Conservation (phyloP, 225 moss, liverwort and hornwort species). For the Rhytidiadelphus loreus region DNA sequence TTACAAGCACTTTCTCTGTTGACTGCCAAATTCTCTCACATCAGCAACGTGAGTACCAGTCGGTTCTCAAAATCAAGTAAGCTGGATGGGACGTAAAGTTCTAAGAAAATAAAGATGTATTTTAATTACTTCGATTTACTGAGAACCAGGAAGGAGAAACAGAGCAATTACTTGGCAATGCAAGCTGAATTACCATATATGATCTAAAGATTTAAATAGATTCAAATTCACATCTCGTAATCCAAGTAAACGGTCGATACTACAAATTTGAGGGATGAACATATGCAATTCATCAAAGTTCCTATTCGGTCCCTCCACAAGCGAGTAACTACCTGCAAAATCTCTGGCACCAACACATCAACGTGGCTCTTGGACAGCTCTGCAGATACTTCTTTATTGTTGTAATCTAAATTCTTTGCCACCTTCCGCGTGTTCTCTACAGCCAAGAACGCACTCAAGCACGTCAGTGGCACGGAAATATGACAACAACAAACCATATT, state of each 20-base stretch:
- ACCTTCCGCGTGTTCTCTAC: constrained; percentile 82
- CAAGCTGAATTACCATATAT: not conserved
- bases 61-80: not conserved
- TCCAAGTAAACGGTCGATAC: not conserved
- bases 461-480: not conserved
- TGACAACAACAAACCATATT: not conserved
- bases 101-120: not conserved
- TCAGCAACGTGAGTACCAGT: not conserved
- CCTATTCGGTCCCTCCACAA: not conserved
- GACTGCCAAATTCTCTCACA: constrained; percentile 47
- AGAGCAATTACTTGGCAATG: not conserved
- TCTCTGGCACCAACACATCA: constrained; percentile 77
- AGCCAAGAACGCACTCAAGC: not conserved
- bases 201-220: not conserved
- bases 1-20: constrained; percentile 76
- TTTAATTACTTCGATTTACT: not conserved
- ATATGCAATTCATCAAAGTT: not conserved
- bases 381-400: constrained; percentile 36
- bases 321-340: constrained; percentile 56
- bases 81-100: not conserved
- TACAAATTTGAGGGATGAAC: not conserved
- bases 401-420: constrained; percentile 60
- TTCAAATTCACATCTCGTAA: not conserved
- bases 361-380: constrained; percentile 66
- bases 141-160: not conserved